Evolutionary conservation across 1,139 yeast genomes (phyloP).

Genomic region (Arxiozyma heterogenica): DNA sequence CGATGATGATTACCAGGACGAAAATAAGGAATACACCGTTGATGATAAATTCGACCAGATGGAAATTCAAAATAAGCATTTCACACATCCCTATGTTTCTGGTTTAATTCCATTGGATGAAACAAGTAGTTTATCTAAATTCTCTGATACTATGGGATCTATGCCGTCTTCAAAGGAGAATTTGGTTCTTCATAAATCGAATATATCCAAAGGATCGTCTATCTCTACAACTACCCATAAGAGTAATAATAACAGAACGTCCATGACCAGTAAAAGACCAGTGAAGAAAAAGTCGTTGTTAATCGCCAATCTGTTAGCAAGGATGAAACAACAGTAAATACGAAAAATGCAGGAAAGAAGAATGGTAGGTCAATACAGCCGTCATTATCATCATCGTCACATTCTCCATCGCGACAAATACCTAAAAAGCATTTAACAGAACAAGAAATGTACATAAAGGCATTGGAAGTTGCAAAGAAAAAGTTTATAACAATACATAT

Average conservation of each 20-base stretch:
- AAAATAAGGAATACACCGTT: neutral
- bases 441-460: constrained; percentile 30
- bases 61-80: constrained; percentile 3
- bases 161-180: constrained; percentile 8
- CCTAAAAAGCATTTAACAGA: constrained; percentile 16
- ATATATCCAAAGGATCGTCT: neutral
- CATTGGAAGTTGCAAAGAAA: constrained; percentile 28
- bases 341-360: neutral
- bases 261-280: neutral
- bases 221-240: neutral
- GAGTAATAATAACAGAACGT: too few relatives aligned
- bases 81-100: neutral
- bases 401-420: constrained; percentile 1
- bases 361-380: neutral
- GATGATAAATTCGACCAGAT: neutral
- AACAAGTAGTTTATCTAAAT: constrained; percentile 23
- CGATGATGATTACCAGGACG: neutral
- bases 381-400: neutral
- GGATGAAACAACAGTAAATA: neutral
- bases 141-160: constrained; percentile 24
- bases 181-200: neutral
- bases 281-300: neutral
- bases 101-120: constrained; percentile 14
- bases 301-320: neutral
- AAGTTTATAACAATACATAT: constrained; percentile 21